phyloP scores from a whole-genome alignment of 139 green algal genomes.

The Picochlorum sp. region DNA sequence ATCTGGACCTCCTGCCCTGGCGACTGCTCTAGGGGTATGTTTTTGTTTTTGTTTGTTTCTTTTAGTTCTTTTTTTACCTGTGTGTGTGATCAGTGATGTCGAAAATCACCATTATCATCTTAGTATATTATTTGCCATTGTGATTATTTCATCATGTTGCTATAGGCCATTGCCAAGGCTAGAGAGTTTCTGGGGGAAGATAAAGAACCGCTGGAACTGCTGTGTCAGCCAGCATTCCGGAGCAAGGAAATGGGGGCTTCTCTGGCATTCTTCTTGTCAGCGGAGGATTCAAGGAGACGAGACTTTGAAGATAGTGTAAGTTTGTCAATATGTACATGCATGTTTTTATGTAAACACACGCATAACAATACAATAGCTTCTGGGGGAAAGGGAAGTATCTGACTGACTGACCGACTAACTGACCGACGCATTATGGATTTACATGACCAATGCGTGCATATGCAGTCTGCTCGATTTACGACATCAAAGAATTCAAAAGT shows the following conservation, averaged over 20 bases:
- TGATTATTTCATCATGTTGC: too few species aligned
- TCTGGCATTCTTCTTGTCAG: constrained; percentile 5
- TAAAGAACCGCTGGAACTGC: constrained; percentile 18
- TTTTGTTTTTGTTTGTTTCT: neutral
- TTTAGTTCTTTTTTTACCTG: neutral
- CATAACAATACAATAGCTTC: too few species aligned
- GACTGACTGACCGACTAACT: neutral
- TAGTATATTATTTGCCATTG: too few species aligned
- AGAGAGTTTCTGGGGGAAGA: constrained; percentile 20
- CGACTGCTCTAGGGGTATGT: constrained; percentile 5
- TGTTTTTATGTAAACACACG: too few species aligned
- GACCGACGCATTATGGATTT: neutral
- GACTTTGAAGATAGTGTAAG: too few species aligned
- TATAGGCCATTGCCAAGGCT: constrained; percentile 20
- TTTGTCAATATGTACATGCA: too few species aligned
- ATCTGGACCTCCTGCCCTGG: constrained; percentile 14
- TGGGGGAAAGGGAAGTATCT: too few species aligned
- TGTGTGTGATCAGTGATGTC: too few species aligned
- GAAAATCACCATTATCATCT: too few species aligned
- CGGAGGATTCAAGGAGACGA: too few species aligned
- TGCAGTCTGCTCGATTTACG: constrained; percentile 13
- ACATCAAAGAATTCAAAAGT: constrained; percentile 17
- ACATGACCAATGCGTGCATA: neutral
- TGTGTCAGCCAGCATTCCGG: constrained; percentile 27
- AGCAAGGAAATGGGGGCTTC: constrained; percentile 4